A percentile compares a stretch with the other conserved stretches of the same genome.
Evolutionary conservation across 176 grass and related monocot species (phyloP).

Genomic region (Cenchrus purpureus): DNA sequence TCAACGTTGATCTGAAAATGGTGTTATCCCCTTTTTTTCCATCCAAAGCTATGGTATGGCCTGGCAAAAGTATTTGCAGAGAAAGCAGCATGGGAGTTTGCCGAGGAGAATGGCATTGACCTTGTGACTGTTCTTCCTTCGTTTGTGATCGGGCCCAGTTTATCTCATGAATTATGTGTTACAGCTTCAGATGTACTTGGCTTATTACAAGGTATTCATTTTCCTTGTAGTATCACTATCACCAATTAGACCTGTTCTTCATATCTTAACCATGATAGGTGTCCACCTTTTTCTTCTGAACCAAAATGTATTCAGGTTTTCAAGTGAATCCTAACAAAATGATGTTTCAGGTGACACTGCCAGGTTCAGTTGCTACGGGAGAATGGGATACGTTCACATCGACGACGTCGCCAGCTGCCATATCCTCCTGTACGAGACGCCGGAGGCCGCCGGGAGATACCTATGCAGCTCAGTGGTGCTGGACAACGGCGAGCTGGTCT

Average conservation of each 20-base stretch:
- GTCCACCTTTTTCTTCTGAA: too few relatives aligned
- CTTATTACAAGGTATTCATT: conserved; percentile 69
- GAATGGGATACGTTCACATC: conserved; percentile 96
- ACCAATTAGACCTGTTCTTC: conserved; percentile 11
- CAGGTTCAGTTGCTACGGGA: conserved; percentile 77
- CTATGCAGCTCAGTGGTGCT: conserved; percentile 79
- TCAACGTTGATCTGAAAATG: conserved; percentile 16
- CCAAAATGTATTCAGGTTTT: neutral
- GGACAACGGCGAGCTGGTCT: conserved; percentile 64
- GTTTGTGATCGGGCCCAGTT: conserved; percentile 80
- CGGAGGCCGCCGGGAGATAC: conserved; percentile 67
- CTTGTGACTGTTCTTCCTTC: conserved; percentile 88
- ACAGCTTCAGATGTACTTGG: conserved; percentile 82
- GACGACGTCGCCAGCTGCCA: conserved; percentile 85
- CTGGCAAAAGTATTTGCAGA: conserved; percentile 88
- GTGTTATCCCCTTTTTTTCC: neutral
- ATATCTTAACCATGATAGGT: neutral
- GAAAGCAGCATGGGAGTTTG: conserved; percentile 92
- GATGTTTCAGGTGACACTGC: conserved; percentile 62
- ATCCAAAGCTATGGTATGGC: conserved; percentile 80
- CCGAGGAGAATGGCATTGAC: conserved; percentile 76
- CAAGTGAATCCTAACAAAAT: neutral
- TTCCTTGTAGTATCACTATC: neutral
- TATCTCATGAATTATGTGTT: conserved; percentile 65
- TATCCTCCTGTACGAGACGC: conserved; percentile 80